Evolutionary conservation across 2,329 filamentous ascomycete genomes (phyloP).

Genomic region (Beauveria australis): DNA sequence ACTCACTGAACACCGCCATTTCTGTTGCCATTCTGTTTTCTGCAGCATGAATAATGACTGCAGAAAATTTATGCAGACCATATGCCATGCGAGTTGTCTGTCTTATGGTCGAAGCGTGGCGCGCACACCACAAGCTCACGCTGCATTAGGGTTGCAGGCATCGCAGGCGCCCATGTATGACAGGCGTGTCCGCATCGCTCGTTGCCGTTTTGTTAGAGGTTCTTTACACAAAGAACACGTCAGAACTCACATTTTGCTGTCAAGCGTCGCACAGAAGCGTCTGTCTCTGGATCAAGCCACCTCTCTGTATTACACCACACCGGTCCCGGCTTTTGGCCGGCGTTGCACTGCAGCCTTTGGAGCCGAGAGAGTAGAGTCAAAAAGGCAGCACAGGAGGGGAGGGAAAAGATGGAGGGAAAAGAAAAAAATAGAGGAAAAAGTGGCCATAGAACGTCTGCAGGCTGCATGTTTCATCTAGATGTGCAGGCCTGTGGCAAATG

Average conservation of each 20-base stretch:
- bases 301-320: not conserved
- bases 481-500: not conserved
- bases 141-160: conserved; percentile 1
- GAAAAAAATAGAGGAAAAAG: not conserved
- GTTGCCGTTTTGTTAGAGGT: not conserved
- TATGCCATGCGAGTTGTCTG: not conserved
- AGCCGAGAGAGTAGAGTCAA: not conserved
- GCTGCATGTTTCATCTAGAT: not conserved
- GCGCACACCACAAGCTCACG: not conserved
- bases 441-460: not conserved
- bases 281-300: not conserved
- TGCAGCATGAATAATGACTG: not conserved
- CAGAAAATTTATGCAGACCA: not conserved
- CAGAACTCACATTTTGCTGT: not conserved
- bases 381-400: not conserved
- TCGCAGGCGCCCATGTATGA: not conserved
- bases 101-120: not conserved
- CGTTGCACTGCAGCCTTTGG: not conserved
- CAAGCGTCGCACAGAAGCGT: not conserved
- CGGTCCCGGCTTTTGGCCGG: not conserved
- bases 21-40: not conserved
- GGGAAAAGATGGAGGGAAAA: not conserved
- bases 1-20: not conserved
- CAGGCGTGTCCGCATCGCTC: not conserved
- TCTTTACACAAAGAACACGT: not conserved